Percentiles rank a stretch among this genome's conserved stretches.
phyloP scores from a whole-genome alignment of 2,329 filamentous ascomycete genomes.

The Penicillium concentricum region DNA sequence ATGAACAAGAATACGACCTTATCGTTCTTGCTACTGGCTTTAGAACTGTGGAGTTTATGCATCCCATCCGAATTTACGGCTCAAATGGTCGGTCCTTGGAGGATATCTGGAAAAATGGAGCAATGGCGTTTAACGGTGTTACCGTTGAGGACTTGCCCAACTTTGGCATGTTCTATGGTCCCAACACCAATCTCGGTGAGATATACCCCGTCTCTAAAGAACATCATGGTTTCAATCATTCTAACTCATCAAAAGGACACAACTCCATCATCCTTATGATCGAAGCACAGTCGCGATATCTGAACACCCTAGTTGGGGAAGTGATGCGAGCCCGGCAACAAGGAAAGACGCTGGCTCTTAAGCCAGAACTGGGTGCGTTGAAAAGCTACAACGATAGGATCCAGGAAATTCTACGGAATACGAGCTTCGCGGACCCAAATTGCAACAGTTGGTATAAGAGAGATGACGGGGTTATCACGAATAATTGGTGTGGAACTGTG shows the following conservation, averaged over 20 bases:
- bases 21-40: constrained; percentile 61
- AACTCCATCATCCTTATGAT: constrained; percentile 63
- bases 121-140: constrained; percentile 53
- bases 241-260: constrained; percentile 39
- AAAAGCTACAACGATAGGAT: constrained; percentile 49
- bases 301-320: constrained; percentile 51
- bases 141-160: constrained; percentile 55
- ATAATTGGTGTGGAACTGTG: constrained; percentile 57
- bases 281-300: constrained; percentile 57
- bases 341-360: constrained; percentile 45
- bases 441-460: constrained; percentile 60
- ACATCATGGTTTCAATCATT: not conserved
- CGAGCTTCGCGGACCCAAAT: constrained; percentile 54
- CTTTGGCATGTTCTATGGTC: constrained; percentile 59
- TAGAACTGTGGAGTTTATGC: constrained; percentile 58
- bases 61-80: constrained; percentile 56
- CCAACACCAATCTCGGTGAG: constrained; percentile 53
- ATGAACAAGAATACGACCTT: constrained; percentile 52
- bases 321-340: constrained; percentile 48
- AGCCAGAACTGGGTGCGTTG: constrained; percentile 43
- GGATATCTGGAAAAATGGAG: constrained; percentile 56
- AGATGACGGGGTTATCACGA: constrained; percentile 54
- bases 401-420: constrained; percentile 45
- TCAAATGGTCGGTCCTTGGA: constrained; percentile 42
- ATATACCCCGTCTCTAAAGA: not conserved